A percentile compares a stretch with the other conserved stretches of the same genome.
Conservation (phyloP, 2,329 filamentous ascomycete species). For the Cladosporium sp. region DNA sequence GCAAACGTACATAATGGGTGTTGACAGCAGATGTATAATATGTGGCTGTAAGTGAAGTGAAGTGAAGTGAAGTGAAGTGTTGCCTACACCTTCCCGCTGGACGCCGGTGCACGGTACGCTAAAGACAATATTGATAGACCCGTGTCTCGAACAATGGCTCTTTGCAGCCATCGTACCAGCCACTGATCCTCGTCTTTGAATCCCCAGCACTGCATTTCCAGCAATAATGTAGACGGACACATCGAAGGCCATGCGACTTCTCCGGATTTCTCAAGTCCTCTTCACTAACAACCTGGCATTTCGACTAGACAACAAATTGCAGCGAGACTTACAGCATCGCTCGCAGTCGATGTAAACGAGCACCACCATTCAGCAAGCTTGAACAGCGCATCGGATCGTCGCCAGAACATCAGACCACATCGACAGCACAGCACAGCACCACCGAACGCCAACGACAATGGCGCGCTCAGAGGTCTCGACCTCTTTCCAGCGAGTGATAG, state of each 20-base stretch:
- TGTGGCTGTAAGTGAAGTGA: too few relatives aligned
- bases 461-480: conserved; percentile 12
- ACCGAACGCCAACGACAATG: conserved; percentile 5
- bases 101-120: neutral
- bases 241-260: neutral
- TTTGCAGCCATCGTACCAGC: conserved; percentile 11
- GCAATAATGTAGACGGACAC: neutral
- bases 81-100: neutral
- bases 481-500: conserved; percentile 32
- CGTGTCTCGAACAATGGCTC: conserved; percentile 6
- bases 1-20: too few relatives aligned
- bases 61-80: too few relatives aligned
- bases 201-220: conserved; percentile 4
- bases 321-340: too few relatives aligned
- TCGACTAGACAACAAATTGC: neutral
- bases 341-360: too few relatives aligned
- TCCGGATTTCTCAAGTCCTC: neutral
- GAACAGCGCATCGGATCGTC: neutral
- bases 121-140: neutral
- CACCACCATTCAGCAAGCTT: neutral
- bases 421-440: neutral
- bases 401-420: neutral
- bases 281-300: too few relatives aligned
- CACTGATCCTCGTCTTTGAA: conserved; percentile 2
- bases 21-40: too few relatives aligned